Evolutionary conservation across 1,284 basidiomycete genomes (phyloP).

Genomic region (Marasmius tenuissimus): DNA sequence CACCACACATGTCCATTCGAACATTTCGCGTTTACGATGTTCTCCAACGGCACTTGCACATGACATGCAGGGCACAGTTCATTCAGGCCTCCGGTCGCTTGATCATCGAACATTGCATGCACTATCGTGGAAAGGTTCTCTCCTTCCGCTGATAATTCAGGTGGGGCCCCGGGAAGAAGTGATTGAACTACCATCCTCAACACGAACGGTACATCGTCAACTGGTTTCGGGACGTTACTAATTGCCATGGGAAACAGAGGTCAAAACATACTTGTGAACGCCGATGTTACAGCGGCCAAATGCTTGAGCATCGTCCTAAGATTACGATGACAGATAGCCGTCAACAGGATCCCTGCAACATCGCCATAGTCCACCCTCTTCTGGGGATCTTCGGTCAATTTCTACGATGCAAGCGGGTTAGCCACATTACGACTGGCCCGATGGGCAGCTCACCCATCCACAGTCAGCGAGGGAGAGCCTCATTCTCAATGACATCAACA

Average conservation of each 20-base stretch:
- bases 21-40: conserved; percentile 60
- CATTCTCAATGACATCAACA: conserved; percentile 51
- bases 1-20: conserved; percentile 69
- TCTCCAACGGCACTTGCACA: conserved; percentile 52
- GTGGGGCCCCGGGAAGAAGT: conserved; percentile 44
- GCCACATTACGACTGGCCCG: not conserved
- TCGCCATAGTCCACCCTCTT: conserved; percentile 45
- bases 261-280: conserved; percentile 41
- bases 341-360: conserved; percentile 50
- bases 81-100: conserved; percentile 33
- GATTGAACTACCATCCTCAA: conserved; percentile 56
- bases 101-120: conserved; percentile 30
- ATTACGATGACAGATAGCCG: conserved; percentile 51
- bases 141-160: conserved; percentile 52
- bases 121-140: conserved; percentile 41
- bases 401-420: conserved; percentile 32
- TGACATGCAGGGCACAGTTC: conserved; percentile 73
- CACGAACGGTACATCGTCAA: conserved; percentile 56
- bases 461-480: conserved; percentile 59
- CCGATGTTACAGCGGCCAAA: conserved; percentile 41
- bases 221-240: conserved; percentile 29
- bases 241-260: conserved; percentile 12
- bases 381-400: conserved; percentile 40
- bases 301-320: conserved; percentile 59
- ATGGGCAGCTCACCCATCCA: conserved; percentile 52